Evolutionary conservation across 1,284 basidiomycete species (phyloP), one percentile per base, ranked within the genome.

Genomic region (Apiotrichum veenhuisii): DNA sequence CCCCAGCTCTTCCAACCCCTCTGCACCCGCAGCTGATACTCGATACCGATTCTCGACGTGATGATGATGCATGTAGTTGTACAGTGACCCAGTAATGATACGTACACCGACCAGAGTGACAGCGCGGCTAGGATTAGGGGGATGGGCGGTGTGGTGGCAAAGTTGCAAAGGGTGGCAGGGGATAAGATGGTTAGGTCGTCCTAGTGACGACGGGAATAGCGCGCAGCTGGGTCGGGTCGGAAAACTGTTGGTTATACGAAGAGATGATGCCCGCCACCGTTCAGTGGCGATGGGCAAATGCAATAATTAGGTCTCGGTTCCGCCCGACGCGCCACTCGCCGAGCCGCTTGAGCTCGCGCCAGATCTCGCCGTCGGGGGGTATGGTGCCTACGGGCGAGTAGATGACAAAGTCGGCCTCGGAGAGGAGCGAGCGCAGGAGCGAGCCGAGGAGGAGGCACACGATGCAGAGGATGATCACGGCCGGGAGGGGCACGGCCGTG

Each of bases 401-500:
- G 52, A 77, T 65, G 25, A 95, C 85, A 78, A 94, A 98, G 75
- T 97, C 94, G n/a, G 88, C 87, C 52, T 75, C 73, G 10, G 87
- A 86, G 40, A 97, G 78, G 59, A 97, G 80, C 10, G 89, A 91
- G 56, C 95, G 84, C 60, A 95, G 76, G 49, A 98, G 80, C 14
- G 90, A 94, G 37, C 95, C 95, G 61, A 97, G 81, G 62, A 98
- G 79, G 76, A 98, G 94, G 37, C 89, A 88, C 61, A 95, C 88
- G 61, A 98, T 73, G 45, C 86, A 91, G 18, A 88, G 83, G 56
- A 94, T 79, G 61, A 98, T 72, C 53, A 95, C 75, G 4, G 75
- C 74, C 0, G 73, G 77, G 7, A 79, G 55, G 8, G 77, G 72
- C 38, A 74, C 67, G 17, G 37, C 30, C 11, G 36, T 50, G 50